Evolutionary conservation across 352 stramenopile species (phyloP), one percentile per base, ranked within the genome.

Genomic region (Peronospora farinosa): DNA sequence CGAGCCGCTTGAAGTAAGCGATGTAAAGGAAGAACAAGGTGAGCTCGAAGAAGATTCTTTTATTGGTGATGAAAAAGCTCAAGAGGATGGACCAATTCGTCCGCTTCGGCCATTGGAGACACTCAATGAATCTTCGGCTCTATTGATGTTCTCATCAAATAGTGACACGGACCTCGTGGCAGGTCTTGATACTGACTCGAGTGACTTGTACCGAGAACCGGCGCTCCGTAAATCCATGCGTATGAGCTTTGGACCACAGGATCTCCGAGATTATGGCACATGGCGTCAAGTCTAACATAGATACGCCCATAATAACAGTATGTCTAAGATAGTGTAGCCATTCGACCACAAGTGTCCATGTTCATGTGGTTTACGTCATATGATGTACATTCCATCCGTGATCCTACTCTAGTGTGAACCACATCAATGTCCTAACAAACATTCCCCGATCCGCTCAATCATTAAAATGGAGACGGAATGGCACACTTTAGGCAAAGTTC

Each of bases 401-500:
- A 10, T 31, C 27, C 27, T 2, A 10, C 1, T 31, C n/a, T 57
- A n/a, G 25, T 39, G 40, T 57, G 1, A 3, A 6, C 2, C 16
- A 56, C 48, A 30, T 21, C 2, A 48, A 28, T 12, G 21, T 25
- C 40, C 19, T 21, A 21, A 21, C 44, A 23, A 13, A 32, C n/a
- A 50, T 25, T 43, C 17, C 32, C 47, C 31, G 23, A 32, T 31
- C 1, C 1, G 11, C 19, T 21, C 3, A 15, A 21, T 16, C 5
- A 15, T 15, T n/a, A 50, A 7, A 10, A 86, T 87, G 76, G 74
- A 86, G 67, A 78, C 68, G 52, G 78, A 92, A 57, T 89, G 78
- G 82, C 78, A 92, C 54, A 88, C 79, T 48, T 66, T 92, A 31
- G 79, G 82, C 52, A 87, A 88, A 60, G 79, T 88, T 27, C 82